Base-by-base conservation (phyloP, 148 eudicot species). In the Fagopyrum homotropicum region DNA sequence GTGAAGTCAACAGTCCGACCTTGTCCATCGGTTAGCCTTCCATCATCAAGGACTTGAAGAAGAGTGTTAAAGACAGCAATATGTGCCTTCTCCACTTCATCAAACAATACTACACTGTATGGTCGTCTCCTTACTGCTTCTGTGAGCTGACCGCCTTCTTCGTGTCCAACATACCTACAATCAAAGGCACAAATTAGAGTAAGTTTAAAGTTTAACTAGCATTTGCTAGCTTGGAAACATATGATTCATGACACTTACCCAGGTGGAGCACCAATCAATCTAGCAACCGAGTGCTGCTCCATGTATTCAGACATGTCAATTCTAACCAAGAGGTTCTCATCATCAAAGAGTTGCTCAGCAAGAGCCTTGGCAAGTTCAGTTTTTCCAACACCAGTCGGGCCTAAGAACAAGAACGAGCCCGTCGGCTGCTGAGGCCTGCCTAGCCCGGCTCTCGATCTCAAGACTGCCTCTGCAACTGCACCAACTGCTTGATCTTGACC, bases 291-390 rank as follows among this genome's bases (percentile, higher is more conserved):
- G 79, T 93, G 97, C 29, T 91, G 98, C 80, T 91, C 93, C 97
- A 93, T 91, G 73, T 93, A 91, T 77, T 93, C 98, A 0, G 93
- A 88, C 98, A 93, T 93, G 66, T 93, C 97, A 52, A 89, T 91
- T 69, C 97, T 83, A 6, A 93, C 84, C 80, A 93, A 46, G 66
- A 93, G 72, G 15, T 89, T 93, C 64, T 89, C 93, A 73, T 93
- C 90, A 69, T 91, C 93, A 75, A 91, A 91, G 12, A 93, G 81
- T 56, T 93, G 96, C 69, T 90, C 96, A 5, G 97, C 93, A 30
- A 93, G 88, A 76, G 98, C 98, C 81, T 93, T 93, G 10, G 90
- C 98, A 19, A 90, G 88, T 80, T 90, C 96, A 1, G 98, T 93
- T 78, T 93, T 93, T 9, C 98, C 98, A 49, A 93, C 96, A 76